Base-by-base conservation (phyloP, 164 flowering plant genomes). In the Nelumbo lutea region DNA sequence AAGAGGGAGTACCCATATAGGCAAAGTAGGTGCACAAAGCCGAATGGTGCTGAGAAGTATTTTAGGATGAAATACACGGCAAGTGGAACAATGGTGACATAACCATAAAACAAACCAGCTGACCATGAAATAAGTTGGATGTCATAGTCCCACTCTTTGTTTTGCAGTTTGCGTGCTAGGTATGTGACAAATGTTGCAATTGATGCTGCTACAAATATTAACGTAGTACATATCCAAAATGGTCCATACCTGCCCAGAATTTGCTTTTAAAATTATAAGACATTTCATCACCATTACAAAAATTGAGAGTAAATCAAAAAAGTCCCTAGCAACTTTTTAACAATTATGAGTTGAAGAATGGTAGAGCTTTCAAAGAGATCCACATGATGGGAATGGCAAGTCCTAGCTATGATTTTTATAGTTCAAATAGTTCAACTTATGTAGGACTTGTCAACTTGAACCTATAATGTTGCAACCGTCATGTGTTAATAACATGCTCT, bases 31-130 rank as follows among this genome's bases (percentile, higher is more conserved):
- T 93, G 98, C 68, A 85, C 95, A 3, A 96, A 83, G 62, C 98
- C 91, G 2, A 97, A 83, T 67, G 99, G 99, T 9, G 83, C 99
- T 11, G 99, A 96, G 84, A 96, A 93, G 81, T 93, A 96, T 72
- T 96, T 93, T 73, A 96, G 95, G 73, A 96, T 74, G 46, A 93
- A 65, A 71, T 86, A 96, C 78, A 96, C 79, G 57, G 70, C 79
- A 75, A 96, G 84, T 60, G 99, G 99, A 75, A 96, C 90, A 63
- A 96, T 50, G 0, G 85, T 76, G 71, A 83, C 93, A 77, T 93
- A 96, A 76, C 99, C 99, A 77, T 96, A 96, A 72, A 96, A 96
- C 79, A 96, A 73, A 64, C 96, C 98, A 72, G 99, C 98, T 52
- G 98, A 90, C 99, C 99, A 96, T 5, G 98, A 90, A 64, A 96